phyloP scores from a whole-genome alignment of 495 filamentous ascomycete species.

The Daldinia bambusicola region DNA sequence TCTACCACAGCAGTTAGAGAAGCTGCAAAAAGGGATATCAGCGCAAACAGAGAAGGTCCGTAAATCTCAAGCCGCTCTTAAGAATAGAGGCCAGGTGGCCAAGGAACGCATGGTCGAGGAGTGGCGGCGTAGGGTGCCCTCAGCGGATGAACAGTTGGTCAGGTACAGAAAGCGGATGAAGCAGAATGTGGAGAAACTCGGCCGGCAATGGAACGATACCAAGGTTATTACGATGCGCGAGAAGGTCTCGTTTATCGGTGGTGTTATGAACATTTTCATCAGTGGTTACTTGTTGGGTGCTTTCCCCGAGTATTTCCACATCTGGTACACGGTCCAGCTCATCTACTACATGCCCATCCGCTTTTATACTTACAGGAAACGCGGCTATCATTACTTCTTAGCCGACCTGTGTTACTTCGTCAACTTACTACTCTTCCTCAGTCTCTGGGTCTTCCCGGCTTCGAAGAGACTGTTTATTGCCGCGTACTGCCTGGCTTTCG shows the following conservation, averaged over 20 bases:
- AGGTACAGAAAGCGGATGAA: constrained; percentile 90
- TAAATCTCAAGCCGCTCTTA: constrained; percentile 79
- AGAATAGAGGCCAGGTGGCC: constrained; percentile 57
- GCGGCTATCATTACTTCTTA: constrained; percentile 96
- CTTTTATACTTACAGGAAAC: constrained; percentile 86
- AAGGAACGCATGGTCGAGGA: constrained; percentile 84
- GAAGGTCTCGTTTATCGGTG: constrained; percentile 95
- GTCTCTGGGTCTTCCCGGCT: constrained; percentile 88
- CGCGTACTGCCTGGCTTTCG: constrained; percentile 89
- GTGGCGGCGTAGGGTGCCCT: constrained; percentile 82
- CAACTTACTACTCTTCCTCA: constrained; percentile 84
- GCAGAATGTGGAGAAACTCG: constrained; percentile 84
- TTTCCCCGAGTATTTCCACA: constrained; percentile 84
- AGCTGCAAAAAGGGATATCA: constrained; percentile 79
- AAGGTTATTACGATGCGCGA: constrained; percentile 88
- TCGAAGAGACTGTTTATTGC: constrained; percentile 94
- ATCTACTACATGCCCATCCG: constrained; percentile 97
- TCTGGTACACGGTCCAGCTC: constrained; percentile 89
- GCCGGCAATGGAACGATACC: constrained; percentile 85
- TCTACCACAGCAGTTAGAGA: constrained; percentile 86
- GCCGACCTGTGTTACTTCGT: constrained; percentile 98
- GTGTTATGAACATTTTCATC: constrained; percentile 95
- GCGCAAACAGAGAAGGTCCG: constrained; percentile 87
- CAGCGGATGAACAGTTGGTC: constrained; percentile 90
- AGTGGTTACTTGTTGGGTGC: constrained; percentile 93